A percentile compares a stretch with the other conserved stretches of the same genome.
phyloP scores from a whole-genome alignment of 768 basidiomycete genomes.

The Suillus subluteus region DNA sequence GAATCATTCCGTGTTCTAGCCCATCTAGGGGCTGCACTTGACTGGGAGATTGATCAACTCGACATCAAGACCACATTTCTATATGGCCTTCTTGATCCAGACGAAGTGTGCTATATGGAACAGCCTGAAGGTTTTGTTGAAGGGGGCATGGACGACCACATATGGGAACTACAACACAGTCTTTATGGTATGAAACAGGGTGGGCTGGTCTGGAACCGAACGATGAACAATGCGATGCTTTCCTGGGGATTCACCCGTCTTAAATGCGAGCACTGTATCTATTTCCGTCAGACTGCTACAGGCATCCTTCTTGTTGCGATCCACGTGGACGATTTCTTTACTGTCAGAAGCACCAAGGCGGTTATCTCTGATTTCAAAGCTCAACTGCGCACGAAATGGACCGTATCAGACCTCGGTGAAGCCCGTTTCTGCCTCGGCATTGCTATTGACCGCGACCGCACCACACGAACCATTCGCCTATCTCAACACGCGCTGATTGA shows the following conservation, averaged over 20 bases:
- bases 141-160: background rate
- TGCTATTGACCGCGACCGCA: slow-evolving; percentile 5
- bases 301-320: too few relatives aligned
- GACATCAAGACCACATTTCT: too few relatives aligned
- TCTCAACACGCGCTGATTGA: slow-evolving; percentile 26
- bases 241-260: slow-evolving; percentile 18
- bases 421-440: too few relatives aligned
- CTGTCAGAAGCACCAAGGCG: too few relatives aligned
- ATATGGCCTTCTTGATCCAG: too few relatives aligned
- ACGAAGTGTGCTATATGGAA: background rate
- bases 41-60: too few relatives aligned
- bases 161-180: background rate
- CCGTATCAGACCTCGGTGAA: too few relatives aligned
- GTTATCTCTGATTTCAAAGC: too few relatives aligned
- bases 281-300: background rate
- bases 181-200: slow-evolving; percentile 10
- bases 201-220: slow-evolving; percentile 5
- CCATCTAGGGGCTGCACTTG: background rate
- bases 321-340: too few relatives aligned
- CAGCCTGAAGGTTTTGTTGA: background rate
- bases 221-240: slow-evolving; percentile 8
- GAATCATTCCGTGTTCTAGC: slow-evolving; percentile 39
- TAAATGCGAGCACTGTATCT: background rate
- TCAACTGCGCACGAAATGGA: too few relatives aligned
- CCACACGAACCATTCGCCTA: slow-evolving; percentile 15